Conservation (phyloP, 2,329 filamentous ascomycete genomes). For the Fusarium irregulare region DNA sequence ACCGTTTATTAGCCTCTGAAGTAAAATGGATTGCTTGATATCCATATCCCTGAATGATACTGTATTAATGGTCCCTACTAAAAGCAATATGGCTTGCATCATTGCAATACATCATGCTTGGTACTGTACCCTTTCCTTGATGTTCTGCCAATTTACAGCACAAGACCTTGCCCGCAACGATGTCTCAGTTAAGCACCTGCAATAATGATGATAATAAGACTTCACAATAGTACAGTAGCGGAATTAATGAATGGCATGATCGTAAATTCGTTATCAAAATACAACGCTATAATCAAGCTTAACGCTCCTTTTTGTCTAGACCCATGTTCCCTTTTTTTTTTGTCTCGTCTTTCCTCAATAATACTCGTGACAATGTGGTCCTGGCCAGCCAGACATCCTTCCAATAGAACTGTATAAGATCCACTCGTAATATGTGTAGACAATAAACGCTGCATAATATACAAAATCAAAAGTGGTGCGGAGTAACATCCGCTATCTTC, state of each 20-base stretch:
- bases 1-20: slow-evolving; percentile 18
- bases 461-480: slow-evolving; percentile 8
- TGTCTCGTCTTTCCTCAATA: neutral
- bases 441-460: slow-evolving; percentile 11
- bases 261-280: slow-evolving; percentile 8
- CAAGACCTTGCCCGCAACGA: neutral
- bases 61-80: neutral
- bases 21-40: neutral
- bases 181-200: neutral
- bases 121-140: neutral
- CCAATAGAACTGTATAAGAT: neutral
- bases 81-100: neutral
- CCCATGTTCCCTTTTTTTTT: slow-evolving; percentile 9
- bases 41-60: neutral
- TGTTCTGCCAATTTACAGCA: neutral
- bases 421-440: neutral
- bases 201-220: neutral
- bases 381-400: slow-evolving; percentile 37
- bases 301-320: slow-evolving; percentile 34
- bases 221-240: neutral
- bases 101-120: neutral
- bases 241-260: neutral
- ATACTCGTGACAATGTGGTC: neutral
- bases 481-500: slow-evolving; percentile 32
- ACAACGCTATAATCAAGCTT: slow-evolving; percentile 12